These are phyloP conservation scores for Theobroma grandiflorum DNA, from an alignment of 441 rosid genomes.

Conservation along the genomic window DNA sequence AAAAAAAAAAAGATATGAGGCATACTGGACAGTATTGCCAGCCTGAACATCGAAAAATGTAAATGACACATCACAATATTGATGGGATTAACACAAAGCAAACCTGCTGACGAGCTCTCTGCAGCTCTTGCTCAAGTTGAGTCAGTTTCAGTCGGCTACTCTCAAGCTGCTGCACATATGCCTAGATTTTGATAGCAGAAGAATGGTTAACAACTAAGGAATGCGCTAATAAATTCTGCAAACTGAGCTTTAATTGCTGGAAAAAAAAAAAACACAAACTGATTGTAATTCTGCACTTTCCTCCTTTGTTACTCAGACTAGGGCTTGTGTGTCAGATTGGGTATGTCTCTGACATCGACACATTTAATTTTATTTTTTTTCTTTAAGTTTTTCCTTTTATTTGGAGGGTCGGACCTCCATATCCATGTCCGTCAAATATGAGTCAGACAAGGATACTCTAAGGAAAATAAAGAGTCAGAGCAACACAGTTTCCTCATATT, in stretches of 20 bases:
- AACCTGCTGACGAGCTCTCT: conserved; percentile 94
- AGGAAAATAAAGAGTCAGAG: background rate
- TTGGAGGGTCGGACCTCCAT: background rate
- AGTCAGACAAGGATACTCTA: background rate
- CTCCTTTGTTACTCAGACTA: background rate
- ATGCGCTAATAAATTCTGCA: background rate
- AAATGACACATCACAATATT: background rate
- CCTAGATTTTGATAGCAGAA: conserved; percentile 45
- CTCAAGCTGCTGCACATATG: conserved; percentile 91
- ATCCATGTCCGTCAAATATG: background rate
- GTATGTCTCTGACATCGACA: background rate
- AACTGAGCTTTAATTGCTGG: background rate
- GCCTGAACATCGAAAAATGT: background rate
- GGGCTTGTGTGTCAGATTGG: background rate
- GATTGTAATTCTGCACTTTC: background rate
- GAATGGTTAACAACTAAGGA: background rate
- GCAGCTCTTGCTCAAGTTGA: conserved; percentile 89
- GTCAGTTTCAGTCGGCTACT: conserved; percentile 85
- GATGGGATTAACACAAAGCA: conserved; percentile 23
- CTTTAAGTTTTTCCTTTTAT: background rate
- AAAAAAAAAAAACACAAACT: background rate
- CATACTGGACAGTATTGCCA: conserved; percentile 9
- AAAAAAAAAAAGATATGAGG: conserved; percentile 21
- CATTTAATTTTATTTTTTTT: background rate
- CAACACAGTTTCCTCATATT: background rate